Conservation (phyloP, 805 yeast genomes). For the Saturnispora diversa region DNA sequence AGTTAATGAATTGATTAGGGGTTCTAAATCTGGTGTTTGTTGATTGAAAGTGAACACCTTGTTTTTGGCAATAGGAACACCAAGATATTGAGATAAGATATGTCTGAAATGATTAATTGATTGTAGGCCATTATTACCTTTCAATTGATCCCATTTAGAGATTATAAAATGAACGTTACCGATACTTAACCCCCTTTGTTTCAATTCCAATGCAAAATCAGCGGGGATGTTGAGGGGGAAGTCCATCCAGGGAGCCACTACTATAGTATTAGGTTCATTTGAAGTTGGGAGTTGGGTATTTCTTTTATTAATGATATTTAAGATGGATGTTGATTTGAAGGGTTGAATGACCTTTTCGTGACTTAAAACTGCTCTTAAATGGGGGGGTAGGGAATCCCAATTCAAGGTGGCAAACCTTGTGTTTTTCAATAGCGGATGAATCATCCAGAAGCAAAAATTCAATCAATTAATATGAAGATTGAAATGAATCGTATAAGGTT, state of each 20-base stretch:
- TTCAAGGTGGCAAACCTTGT: slow-evolving; percentile 8
- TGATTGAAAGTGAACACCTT: neutral
- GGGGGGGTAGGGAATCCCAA: slow-evolving; percentile 5
- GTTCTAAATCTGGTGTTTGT: neutral
- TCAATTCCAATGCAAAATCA: neutral
- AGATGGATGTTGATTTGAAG: slow-evolving; percentile 8
- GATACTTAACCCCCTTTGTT: slow-evolving; percentile 3
- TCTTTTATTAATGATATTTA: slow-evolving; percentile 8
- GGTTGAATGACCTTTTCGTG: slow-evolving; percentile 7
- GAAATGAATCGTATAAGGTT: neutral
- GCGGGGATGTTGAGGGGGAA: slow-evolving; percentile 7
- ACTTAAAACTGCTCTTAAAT: slow-evolving; percentile 1
- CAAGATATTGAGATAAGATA: slow-evolving; percentile 5
- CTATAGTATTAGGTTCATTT: neutral
- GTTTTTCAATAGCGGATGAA: slow-evolving; percentile 10
- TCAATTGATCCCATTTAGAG: slow-evolving; percentile 2
- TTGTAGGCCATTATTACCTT: no score
- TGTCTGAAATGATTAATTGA: neutral
- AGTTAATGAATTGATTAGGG: slow-evolving; percentile 8
- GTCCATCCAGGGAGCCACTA: slow-evolving; percentile 5
- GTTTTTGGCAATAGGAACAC: neutral
- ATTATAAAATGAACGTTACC: slow-evolving; percentile 4
- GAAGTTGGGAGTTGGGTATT: slow-evolving; percentile 1
- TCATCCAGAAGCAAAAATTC: neutral
- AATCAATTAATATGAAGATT: neutral